Conservation (phyloP, 768 basidiomycete species). For the Cubamyces sp. region DNA sequence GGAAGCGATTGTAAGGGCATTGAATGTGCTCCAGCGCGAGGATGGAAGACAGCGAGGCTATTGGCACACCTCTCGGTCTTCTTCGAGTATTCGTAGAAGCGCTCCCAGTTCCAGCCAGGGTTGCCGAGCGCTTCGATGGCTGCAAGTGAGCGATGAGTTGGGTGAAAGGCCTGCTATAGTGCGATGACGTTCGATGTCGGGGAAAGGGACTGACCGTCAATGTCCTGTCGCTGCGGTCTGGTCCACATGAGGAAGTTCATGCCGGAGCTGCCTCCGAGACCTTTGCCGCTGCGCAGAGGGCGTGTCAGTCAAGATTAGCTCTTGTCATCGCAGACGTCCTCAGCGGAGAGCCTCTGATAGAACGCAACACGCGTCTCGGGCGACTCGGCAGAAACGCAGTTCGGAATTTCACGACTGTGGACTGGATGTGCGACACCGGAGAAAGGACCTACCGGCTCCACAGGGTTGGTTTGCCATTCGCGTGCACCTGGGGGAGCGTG, state of each 20-base stretch:
- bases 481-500: background rate
- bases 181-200: background rate
- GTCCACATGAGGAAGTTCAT: constrained; percentile 47
- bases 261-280: constrained; percentile 45
- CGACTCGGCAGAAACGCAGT: too few relatives aligned
- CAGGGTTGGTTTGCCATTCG: constrained; percentile 17
- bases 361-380: too few relatives aligned
- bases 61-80: constrained; percentile 33
- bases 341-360: too few relatives aligned
- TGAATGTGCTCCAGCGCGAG: too few relatives aligned
- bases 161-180: too few relatives aligned
- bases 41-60: too few relatives aligned
- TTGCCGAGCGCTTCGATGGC: constrained; percentile 54
- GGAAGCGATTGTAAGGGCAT: background rate
- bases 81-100: constrained; percentile 37
- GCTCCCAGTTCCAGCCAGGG: constrained; percentile 56
- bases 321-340: too few relatives aligned
- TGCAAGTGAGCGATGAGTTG: background rate
- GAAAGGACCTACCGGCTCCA: background rate
- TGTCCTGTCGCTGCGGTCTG: constrained; percentile 35
- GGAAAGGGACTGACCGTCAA: constrained; percentile 31
- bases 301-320: background rate
- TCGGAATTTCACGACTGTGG: too few relatives aligned
- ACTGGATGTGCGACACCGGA: background rate
- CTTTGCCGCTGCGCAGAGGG: constrained; percentile 15